These are phyloP conservation scores for Closterium sp. DNA, from an alignment of 139 green algal genomes.

Conservation along the genomic window DNA sequence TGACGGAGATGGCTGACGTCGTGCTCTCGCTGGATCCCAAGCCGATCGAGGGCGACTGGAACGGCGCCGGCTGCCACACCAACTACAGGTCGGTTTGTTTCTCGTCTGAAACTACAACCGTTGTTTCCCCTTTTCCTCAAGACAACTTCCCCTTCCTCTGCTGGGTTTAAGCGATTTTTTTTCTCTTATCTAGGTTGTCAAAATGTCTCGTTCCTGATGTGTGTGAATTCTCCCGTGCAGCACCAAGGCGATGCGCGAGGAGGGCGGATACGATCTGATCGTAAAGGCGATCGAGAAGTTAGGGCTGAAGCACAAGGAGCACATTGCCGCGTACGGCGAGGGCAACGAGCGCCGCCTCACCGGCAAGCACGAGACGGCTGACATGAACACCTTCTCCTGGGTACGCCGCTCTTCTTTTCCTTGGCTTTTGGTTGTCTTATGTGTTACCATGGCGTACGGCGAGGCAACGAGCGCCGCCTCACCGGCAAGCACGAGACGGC, in stretches of 20 bases:
- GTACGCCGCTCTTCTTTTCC: neutral
- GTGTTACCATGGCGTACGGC: too few relatives aligned
- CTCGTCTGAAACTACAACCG: neutral
- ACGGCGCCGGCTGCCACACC: slow-evolving; percentile 91
- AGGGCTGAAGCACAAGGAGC: slow-evolving; percentile 76
- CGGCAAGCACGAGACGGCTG: slow-evolving; percentile 85
- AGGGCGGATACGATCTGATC: slow-evolving; percentile 72
- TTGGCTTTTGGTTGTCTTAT: too few relatives aligned
- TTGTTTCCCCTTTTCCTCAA: neutral
- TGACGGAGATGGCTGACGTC: slow-evolving; percentile 90
- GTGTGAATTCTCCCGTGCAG: neutral
- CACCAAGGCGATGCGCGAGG: slow-evolving; percentile 55
- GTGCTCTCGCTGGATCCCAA: slow-evolving; percentile 95
- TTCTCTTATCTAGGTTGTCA: neutral
- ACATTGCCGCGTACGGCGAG: slow-evolving; percentile 80
- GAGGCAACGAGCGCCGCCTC: slow-evolving; percentile 95
- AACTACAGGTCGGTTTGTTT: slow-evolving; percentile 80
- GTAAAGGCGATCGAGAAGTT: slow-evolving; percentile 87
- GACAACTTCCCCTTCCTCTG: neutral
- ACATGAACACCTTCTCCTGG: slow-evolving; percentile 92
- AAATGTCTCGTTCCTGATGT: neutral
- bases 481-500: slow-evolving; percentile 91
- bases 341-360: slow-evolving; percentile 98
- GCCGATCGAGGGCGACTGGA: slow-evolving; percentile 93
- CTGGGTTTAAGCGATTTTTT: neutral